Percentiles rank a stretch among this genome's conserved stretches.
phyloP scores from a whole-genome alignment of 1,139 yeast genomes.

The Diutina mesorugosa region DNA sequence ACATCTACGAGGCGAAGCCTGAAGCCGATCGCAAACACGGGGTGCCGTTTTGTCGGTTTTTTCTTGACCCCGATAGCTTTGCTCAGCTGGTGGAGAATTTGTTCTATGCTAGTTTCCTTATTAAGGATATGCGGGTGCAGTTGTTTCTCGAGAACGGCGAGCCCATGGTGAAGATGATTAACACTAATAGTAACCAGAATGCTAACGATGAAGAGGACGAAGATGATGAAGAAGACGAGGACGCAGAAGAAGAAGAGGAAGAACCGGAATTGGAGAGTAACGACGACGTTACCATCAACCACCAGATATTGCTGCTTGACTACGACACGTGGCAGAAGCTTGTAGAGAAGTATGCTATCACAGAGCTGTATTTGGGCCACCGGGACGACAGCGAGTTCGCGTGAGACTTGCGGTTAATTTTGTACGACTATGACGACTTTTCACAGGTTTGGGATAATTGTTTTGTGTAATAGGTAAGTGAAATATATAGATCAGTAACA shows the following conservation, averaged over 20 bases:
- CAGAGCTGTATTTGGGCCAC: constrained; percentile 39
- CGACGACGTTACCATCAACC: constrained; percentile 15
- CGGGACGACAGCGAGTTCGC: constrained; percentile 8
- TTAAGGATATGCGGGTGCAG: constrained; percentile 56
- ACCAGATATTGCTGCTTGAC: constrained; percentile 63
- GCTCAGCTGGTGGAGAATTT: constrained; percentile 74
- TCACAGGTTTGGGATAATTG: background rate
- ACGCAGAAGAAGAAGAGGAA: background rate
- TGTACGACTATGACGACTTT: background rate
- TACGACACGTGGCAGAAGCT: constrained; percentile 49
- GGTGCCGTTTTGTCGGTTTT: constrained; percentile 50
- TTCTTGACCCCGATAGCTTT: constrained; percentile 66
- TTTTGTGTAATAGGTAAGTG: background rate
- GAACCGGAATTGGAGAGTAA: constrained; percentile 1
- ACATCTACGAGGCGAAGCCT: constrained; percentile 18
- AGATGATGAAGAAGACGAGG: background rate
- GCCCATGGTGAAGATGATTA: constrained; percentile 15
- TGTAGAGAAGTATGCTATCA: constrained; percentile 37
- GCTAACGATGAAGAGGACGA: background rate
- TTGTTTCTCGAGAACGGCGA: constrained; percentile 36
- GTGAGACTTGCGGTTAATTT: background rate
- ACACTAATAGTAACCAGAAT: background rate
- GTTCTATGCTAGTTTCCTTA: constrained; percentile 68
- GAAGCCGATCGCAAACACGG: constrained; percentile 14
- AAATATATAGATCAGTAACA: background rate